Base-by-base conservation (phyloP, 495 filamentous ascomycete genomes). In the Parmelia sp. region DNA sequence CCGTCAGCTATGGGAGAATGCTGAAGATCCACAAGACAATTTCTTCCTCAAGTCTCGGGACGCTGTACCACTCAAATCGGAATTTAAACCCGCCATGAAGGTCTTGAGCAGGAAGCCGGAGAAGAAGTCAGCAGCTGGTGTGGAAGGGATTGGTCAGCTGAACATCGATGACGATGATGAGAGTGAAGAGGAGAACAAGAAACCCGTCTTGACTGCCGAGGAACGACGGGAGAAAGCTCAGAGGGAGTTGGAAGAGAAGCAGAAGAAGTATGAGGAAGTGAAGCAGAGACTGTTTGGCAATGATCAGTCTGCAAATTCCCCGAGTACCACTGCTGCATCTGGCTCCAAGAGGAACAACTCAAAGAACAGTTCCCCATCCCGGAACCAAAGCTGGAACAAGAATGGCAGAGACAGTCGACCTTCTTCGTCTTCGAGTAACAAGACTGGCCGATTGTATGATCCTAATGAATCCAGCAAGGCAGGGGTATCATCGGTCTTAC, bases 1-100 rank as follows among this genome's bases (percentile, higher is more conserved):
- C 71, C 85, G 85, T 66, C 86, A 89, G 75, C 73, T 97, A 60
- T 97, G 92, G 92, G 84, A 92, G 63, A 85, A 90, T 74, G 92
- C 92, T 87, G 75, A 87, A 79, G 71, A 72, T 83, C 25, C 82
- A 83, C 25, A 83, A 90, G 65, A 85, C 83, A 55, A 84, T 86
- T 86, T 90, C 73, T 93, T 88, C 74, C 78, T 93, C 14, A 84
- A 89, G 66, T 74, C 88, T 12, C 82, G 80, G 31, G 81, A 84
- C 62, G 77, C 81, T 40, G 80, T 90, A 17, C 91, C 91, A 1
- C 77, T 94, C 9, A 84, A 90, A 64, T 82, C 88, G 31, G 84
- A 90, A n/a, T 89, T 93, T 78, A 96, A 93, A 70, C 90, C 89
- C 0, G 78, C 86, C 17, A 83, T 96, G 62, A 92, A 88, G 60